phyloP scores from a whole-genome alignment of 768 basidiomycete species.

The Rhodosporidiobolus sp. region DNA sequence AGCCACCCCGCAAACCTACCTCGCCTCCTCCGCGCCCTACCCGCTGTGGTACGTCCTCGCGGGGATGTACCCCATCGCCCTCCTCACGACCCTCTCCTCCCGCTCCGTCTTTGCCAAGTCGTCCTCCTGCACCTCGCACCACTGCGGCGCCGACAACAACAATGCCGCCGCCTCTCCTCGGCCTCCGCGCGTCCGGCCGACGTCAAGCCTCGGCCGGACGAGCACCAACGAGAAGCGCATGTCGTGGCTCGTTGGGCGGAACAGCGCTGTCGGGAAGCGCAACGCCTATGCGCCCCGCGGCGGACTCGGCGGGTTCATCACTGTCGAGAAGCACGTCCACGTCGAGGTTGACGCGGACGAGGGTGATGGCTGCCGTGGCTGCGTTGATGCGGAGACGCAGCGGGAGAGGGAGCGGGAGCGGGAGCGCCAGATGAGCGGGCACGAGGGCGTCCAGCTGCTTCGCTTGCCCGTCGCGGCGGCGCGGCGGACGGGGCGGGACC shows the following conservation, averaged over 20 bases:
- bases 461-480: background rate
- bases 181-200: too few relatives aligned
- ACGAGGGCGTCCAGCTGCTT: too few relatives aligned
- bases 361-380: background rate
- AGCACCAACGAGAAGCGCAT: background rate
- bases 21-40: background rate
- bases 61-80: background rate
- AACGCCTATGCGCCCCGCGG: too few relatives aligned
- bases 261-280: too few relatives aligned
- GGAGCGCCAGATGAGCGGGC: too few relatives aligned
- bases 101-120: background rate
- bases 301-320: background rate
- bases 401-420: too few relatives aligned
- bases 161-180: too few relatives aligned
- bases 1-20: background rate
- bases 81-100: slow-evolving; percentile 1
- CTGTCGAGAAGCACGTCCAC: background rate
- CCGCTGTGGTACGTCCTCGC: background rate
- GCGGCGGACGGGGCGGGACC: background rate
- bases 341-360: background rate
- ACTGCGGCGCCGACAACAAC: background rate
- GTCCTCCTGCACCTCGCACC: background rate
- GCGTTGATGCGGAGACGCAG: too few relatives aligned
- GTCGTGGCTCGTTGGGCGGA: too few relatives aligned
- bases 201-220: too few relatives aligned